Evolutionary conservation across 768 basidiomycete genomes (phyloP).

Genomic region (Floccularia luteovirens): DNA sequence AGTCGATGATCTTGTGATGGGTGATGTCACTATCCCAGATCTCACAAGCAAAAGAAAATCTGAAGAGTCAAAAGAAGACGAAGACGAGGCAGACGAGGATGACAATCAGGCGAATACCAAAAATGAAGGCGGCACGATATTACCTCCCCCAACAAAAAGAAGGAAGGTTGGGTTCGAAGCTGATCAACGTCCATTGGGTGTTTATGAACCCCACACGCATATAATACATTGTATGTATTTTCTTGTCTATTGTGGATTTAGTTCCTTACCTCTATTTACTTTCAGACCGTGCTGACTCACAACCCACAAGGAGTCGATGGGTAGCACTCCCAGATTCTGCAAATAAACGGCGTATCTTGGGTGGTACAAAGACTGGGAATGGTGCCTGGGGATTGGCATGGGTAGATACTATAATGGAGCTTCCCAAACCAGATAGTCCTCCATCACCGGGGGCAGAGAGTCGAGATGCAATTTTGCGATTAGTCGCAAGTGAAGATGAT

Average conservation of each 20-base stretch:
- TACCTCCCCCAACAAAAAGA: constrained; percentile 16
- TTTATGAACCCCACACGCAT: constrained; percentile 80
- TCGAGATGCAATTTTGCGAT: neutral
- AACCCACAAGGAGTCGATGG: constrained; percentile 61
- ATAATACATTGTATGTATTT: constrained; percentile 59
- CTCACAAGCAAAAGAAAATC: constrained; percentile 17
- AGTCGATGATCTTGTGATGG: constrained; percentile 23
- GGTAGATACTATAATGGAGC: constrained; percentile 55
- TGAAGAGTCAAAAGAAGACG: constrained; percentile 20
- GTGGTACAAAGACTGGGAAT: constrained; percentile 69
- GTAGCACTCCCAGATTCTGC: constrained; percentile 42
- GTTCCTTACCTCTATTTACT: neutral
- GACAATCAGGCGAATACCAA: constrained; percentile 11
- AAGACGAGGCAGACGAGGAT: constrained; percentile 20
- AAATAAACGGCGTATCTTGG: constrained; percentile 41
- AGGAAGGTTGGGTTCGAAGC: constrained; percentile 20
- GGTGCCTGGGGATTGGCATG: constrained; percentile 78
- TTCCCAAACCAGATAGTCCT: constrained; percentile 8
- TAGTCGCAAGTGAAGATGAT: neutral
- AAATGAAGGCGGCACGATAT: constrained; percentile 11
- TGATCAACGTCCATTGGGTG: constrained; percentile 44
- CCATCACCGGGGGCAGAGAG: neutral
- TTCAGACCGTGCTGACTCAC: constrained; percentile 70
- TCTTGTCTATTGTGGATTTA: neutral
- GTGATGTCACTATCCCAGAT: constrained; percentile 11